Base-by-base conservation (phyloP, 1,284 basidiomycete species). In the Melanopsichium pennsylvanicum region DNA sequence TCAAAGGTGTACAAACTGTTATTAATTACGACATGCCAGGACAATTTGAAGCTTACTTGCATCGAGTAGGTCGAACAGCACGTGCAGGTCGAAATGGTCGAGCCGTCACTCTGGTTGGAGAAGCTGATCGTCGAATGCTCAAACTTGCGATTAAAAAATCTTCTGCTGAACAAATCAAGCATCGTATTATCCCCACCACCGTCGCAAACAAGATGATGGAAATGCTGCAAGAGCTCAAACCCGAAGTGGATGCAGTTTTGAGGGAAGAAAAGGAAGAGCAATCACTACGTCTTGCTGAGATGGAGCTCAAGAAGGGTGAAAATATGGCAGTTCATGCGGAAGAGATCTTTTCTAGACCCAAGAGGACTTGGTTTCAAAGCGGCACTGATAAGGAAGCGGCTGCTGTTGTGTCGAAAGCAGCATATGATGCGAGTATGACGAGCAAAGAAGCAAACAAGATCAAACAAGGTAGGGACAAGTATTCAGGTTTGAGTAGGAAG, bases 11-110 rank as follows among this genome's bases (percentile, higher is more conserved):
- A 57, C 90, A 89, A 58, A 85, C 97, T 47, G 95, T 98, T 66
- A 89, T 98, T 85, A 98, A 98, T 83, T 98, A 89, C 85, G 92
- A 96, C 83, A 97, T 98, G 93, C 88, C 93, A 5, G 89, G 88
- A 69, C 91, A 90, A 21, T 97, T 99, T 81, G 95, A 98, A 81
- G 91, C 90, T 45, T 97, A 97, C 78, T 91, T 97, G 44, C 95
- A 98, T 83, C 90, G 96, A 82, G 97, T 98, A 74, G 95, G 94
- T n/a, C 59, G 66, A 32, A 70, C 66, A 16, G 70, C 70, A 34
- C 48, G 43, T 41, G 69, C 69, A 9, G 66, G 66, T 2, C 52
- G 70, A 4, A 63, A 68, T 25, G 69, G 70, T 21, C 61, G 92
- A 40, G 93, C 96, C 9, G 89, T 98, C 40, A 95, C 95, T 1